These are phyloP conservation scores for Clavispora fructus DNA, from an alignment of 805 yeast species.

Conservation along the genomic window DNA sequence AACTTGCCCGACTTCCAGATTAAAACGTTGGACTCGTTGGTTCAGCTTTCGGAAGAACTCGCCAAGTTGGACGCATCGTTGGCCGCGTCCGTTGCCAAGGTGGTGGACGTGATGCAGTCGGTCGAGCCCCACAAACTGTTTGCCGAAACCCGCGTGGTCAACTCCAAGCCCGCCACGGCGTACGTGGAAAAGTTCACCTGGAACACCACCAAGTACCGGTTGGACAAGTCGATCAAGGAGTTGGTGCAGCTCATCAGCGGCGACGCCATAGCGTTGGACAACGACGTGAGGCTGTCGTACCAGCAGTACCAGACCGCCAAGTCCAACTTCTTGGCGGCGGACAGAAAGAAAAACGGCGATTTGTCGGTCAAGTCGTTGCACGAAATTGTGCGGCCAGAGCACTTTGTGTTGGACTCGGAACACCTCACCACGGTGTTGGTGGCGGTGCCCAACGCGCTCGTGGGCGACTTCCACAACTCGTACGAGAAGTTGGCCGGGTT, in stretches of 20 bases:
- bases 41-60: slow-evolving; percentile 86
- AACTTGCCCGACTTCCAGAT: slow-evolving; percentile 82
- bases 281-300: slow-evolving; percentile 75
- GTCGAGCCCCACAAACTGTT: slow-evolving; percentile 18
- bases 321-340: slow-evolving; percentile 79
- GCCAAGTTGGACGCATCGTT: slow-evolving; percentile 78
- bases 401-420: slow-evolving; percentile 82
- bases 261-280: slow-evolving; percentile 79
- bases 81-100: slow-evolving; percentile 61
- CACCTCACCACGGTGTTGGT: slow-evolving; percentile 79
- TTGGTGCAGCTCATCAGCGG: slow-evolving; percentile 63
- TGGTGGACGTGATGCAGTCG: slow-evolving; percentile 63
- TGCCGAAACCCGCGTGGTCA: slow-evolving; percentile 33
- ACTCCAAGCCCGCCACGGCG: slow-evolving; percentile 47
- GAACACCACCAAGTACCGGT: slow-evolving; percentile 82
- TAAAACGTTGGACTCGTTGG: slow-evolving; percentile 89
- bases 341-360: slow-evolving; percentile 91
- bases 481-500: slow-evolving; percentile 76
- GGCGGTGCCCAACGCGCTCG: slow-evolving; percentile 73
- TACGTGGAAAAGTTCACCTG: slow-evolving; percentile 76
- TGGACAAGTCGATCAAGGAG: slow-evolving; percentile 77
- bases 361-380: slow-evolving; percentile 86
- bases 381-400: slow-evolving; percentile 75
- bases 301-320: slow-evolving; percentile 76
- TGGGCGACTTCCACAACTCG: slow-evolving; percentile 53